phyloP scores from a whole-genome alignment of 2,329 filamentous ascomycete species.

The Daldinia eschscholtzii region DNA sequence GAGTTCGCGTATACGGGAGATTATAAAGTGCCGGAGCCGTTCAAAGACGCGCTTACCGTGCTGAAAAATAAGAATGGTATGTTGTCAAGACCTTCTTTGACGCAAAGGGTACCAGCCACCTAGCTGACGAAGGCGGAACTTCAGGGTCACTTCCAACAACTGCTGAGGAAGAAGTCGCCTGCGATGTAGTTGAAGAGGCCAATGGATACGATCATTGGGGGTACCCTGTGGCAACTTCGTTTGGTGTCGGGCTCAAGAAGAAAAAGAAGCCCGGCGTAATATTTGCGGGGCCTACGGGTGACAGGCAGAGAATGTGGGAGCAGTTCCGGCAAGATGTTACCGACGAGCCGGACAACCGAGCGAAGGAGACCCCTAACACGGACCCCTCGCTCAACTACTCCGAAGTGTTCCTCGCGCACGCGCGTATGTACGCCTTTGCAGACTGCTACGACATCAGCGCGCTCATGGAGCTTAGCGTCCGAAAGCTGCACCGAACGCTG shows the following conservation, averaged over 20 bases:
- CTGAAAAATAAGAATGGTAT: conserved; percentile 3
- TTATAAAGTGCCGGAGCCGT: conserved; percentile 55
- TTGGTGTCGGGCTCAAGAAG: background rate
- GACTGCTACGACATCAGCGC: conserved; percentile 56
- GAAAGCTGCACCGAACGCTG: conserved; percentile 53
- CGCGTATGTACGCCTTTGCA: conserved; percentile 56
- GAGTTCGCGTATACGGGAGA: conserved; percentile 64
- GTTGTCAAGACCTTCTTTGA: background rate
- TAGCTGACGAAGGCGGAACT: background rate
- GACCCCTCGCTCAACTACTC: conserved; percentile 29
- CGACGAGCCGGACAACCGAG: conserved; percentile 3
- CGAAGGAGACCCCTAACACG: conserved; percentile 16
- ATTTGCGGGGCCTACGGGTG: background rate
- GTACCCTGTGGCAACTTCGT: background rate
- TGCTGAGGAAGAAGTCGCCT: background rate
- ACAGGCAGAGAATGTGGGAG: conserved; percentile 5
- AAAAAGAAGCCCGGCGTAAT: background rate
- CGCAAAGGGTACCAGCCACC: background rate
- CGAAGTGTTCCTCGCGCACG: conserved; percentile 56
- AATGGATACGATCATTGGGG: no score
- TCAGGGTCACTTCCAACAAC: background rate
- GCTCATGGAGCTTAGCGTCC: conserved; percentile 50
- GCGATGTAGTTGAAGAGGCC: no score
- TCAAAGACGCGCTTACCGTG: background rate
- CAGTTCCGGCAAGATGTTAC: conserved; percentile 9